Conservation (phyloP, 2,329 filamentous ascomycete species). For the Dactylellina leptospora region DNA sequence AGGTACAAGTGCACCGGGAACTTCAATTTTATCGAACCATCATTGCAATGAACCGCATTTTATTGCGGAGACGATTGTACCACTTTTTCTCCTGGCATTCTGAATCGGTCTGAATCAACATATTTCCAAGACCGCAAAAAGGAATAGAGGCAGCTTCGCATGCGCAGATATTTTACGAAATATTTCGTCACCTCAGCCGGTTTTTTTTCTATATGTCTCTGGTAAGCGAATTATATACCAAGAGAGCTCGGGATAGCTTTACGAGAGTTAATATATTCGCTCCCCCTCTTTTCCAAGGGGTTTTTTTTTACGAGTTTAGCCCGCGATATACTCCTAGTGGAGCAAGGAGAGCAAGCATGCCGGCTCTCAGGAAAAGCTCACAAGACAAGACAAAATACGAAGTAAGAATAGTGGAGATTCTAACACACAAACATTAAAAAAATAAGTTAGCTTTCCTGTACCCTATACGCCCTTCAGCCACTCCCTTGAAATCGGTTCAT, state of each 20-base stretch:
- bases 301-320: constrained; percentile 2
- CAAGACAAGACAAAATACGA: constrained; percentile 17
- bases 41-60: background rate
- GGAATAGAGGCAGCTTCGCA: constrained; percentile 19
- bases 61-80: no score
- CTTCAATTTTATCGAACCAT: background rate
- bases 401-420: background rate
- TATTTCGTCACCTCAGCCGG: background rate
- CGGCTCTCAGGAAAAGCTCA: no score
- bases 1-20: background rate
- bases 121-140: constrained; percentile 32
- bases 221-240: no score
- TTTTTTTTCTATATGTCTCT: background rate
- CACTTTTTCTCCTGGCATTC: constrained; percentile 1
- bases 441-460: no score
- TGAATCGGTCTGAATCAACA: constrained; percentile 8
- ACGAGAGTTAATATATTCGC: constrained; percentile 21
- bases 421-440: background rate
- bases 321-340: constrained; percentile 16
- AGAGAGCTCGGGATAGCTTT: no score
- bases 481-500: no score
- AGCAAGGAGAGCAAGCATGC: background rate
- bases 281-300: constrained; percentile 34
- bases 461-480: no score
- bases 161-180: constrained; percentile 19